Conservation (phyloP, 805 yeast genomes). For the Priceomyces medius region DNA sequence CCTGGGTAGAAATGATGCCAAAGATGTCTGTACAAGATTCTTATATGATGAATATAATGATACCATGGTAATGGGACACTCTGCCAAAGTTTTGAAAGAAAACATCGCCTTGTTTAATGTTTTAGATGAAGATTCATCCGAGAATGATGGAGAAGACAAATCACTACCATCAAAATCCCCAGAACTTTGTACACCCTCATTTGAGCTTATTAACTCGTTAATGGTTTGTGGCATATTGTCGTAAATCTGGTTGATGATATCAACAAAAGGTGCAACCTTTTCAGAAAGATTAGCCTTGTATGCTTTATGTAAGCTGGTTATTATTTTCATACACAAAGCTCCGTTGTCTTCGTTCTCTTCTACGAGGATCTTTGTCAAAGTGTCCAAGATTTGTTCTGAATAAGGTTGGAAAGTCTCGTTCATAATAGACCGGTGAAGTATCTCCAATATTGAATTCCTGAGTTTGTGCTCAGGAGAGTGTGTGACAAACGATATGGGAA, state of each 20-base stretch:
- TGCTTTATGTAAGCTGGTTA: conserved; percentile 81
- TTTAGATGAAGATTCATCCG: conserved; percentile 46
- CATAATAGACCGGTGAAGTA: conserved; percentile 76
- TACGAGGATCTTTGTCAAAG: conserved; percentile 57
- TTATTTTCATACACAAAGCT: conserved; percentile 80
- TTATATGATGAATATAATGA: conserved; percentile 86
- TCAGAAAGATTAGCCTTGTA: conserved; percentile 67
- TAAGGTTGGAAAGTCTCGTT: conserved; percentile 78
- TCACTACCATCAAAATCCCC: conserved; percentile 16
- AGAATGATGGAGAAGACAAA: conserved; percentile 39
- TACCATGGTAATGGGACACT: conserved; percentile 96
- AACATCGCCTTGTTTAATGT: conserved; percentile 63
- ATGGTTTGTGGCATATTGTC: conserved; percentile 77
- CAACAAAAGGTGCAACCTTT: conserved; percentile 76
- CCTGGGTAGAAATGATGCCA: conserved; percentile 77
- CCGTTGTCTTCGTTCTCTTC: conserved; percentile 96
- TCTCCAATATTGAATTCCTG: conserved; percentile 73
- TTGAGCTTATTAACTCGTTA: conserved; percentile 54
- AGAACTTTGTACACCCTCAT: conserved; percentile 3
- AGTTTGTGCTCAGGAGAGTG: conserved; percentile 73
- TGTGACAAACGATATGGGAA: conserved; percentile 70
- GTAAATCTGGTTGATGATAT: conserved; percentile 71
- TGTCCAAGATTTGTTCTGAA: conserved; percentile 57
- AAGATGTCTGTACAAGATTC: conserved; percentile 63
- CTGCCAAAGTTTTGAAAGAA: conserved; percentile 90